Evolutionary conservation across 345 rosid genomes (phyloP).

Genomic region (Crucihimalaya himalaica): DNA sequence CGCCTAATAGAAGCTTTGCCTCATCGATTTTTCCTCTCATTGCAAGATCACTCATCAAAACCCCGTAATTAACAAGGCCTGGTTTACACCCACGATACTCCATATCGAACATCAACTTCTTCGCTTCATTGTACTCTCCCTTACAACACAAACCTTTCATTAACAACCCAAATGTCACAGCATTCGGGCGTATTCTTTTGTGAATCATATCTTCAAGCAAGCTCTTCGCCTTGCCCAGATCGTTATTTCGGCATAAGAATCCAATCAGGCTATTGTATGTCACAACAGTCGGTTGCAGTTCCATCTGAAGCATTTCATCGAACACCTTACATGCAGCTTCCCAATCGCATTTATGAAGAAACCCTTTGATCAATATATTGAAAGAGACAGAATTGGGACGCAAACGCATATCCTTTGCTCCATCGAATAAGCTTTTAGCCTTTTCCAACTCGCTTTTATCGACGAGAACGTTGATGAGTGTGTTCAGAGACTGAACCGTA

Average conservation of each 20-base stretch:
- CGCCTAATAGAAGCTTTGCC: conserved; percentile 58
- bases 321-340: conserved; percentile 55
- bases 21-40: conserved; percentile 79
- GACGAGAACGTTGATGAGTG: conserved; percentile 63
- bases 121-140: conserved; percentile 65
- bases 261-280: conserved; percentile 67
- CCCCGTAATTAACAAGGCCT: conserved; percentile 59
- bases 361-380: conserved; percentile 73
- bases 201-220: conserved; percentile 54
- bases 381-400: conserved; percentile 69
- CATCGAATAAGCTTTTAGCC: conserved; percentile 53
- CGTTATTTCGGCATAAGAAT: conserved; percentile 51
- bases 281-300: conserved; percentile 65
- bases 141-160: conserved; percentile 71
- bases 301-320: conserved; percentile 78
- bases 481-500: conserved; percentile 63
- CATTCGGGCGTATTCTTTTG: conserved; percentile 59
- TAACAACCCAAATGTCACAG: conserved; percentile 63
- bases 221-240: conserved; percentile 49
- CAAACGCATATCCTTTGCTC: conserved; percentile 53
- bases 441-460: conserved; percentile 54
- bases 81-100: conserved; percentile 88
- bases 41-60: conserved; percentile 81
- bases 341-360: conserved; percentile 45
- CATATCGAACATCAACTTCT: conserved; percentile 84